Base-by-base conservation (phyloP, 1,284 basidiomycete species). In the Peniophora sp. region DNA sequence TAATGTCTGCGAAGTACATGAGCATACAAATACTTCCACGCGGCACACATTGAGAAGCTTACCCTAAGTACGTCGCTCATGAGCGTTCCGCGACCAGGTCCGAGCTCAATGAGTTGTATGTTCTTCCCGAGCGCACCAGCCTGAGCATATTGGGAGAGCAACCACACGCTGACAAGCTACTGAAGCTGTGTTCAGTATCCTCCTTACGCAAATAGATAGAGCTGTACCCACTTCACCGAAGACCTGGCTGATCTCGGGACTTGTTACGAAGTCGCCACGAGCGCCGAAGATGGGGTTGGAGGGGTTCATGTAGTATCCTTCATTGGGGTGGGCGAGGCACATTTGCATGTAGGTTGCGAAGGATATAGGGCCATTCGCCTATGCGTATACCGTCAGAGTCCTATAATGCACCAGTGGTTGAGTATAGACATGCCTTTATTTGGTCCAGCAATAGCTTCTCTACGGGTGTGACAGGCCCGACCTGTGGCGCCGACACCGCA, bases 241-340 rank as follows among this genome's bases (percentile, higher is more conserved):
- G 0, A 93, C 82, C 65, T 98, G 95, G 58, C 84, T 91, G 50
- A 99, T 97, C 64, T 99, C 97, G 1, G 97, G 97, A 56, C 88
- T 93, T 1, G 97, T 99, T 37, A 92, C 88, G 61, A 99, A 99
- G 70, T 99, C 97, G 2, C 97, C 97, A 34, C 77, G 74, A 0
- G 80, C 60, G 10, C 97, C 97, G 60, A 99, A 91, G 2, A 98
- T 86, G 37, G 83, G 75, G 53, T 85, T 75, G 3, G 67, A 58
- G 0, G 80, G 72, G 51, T 85, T 84, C 74, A 86, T 88, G 70
- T 97, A 97, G 68, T 97, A 97, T 0, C 94, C 94, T 52, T 90
- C 73, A 0, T 78, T 85, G 1, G 93, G 92, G 67, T 97, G 92
- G 0, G 85, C 78, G 2, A 97, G 77, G 59, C 91, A 94, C 55